Conservation (phyloP, 352 stramenopile species). For the Phytophthora fragariaefolia region DNA sequence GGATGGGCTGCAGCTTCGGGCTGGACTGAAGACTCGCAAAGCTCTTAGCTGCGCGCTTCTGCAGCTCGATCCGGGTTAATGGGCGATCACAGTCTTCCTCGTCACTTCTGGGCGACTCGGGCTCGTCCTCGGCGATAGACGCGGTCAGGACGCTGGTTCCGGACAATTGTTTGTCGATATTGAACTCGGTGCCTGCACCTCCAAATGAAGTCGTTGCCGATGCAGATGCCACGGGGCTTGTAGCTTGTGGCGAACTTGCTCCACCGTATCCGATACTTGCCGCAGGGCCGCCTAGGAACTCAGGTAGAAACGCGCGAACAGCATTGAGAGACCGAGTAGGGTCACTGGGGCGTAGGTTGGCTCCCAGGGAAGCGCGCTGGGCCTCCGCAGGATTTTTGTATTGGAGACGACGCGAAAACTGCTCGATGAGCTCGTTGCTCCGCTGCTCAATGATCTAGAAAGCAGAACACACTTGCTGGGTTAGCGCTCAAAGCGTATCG, state of each 20-base stretch:
- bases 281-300: slow-evolving; percentile 32
- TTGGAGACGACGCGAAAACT: slow-evolving; percentile 73
- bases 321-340: slow-evolving; percentile 61
- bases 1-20: slow-evolving; percentile 51
- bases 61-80: slow-evolving; percentile 69
- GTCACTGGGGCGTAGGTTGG: slow-evolving; percentile 73
- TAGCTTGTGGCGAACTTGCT: slow-evolving; percentile 16
- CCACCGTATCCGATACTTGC: slow-evolving; percentile 12
- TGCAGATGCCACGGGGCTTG: slow-evolving; percentile 9
- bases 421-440: slow-evolving; percentile 82
- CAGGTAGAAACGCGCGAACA: slow-evolving; percentile 51
- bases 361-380: slow-evolving; percentile 59
- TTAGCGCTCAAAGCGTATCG: background rate
- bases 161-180: slow-evolving; percentile 12
- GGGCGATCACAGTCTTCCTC: slow-evolving; percentile 70
- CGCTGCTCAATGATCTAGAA: slow-evolving; percentile 81
- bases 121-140: slow-evolving; percentile 61
- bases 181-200: slow-evolving; percentile 12
- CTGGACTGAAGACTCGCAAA: slow-evolving; percentile 56
- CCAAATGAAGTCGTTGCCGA: background rate
- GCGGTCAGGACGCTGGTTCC: slow-evolving; percentile 33
- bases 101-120: slow-evolving; percentile 50
- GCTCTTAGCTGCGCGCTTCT: slow-evolving; percentile 61
- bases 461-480: too few species aligned
- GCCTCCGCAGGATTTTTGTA: slow-evolving; percentile 70